These are phyloP conservation scores for Coix lacrymajobi DNA, from an alignment of 176 grass and related monocot species.

Conservation along the genomic window DNA sequence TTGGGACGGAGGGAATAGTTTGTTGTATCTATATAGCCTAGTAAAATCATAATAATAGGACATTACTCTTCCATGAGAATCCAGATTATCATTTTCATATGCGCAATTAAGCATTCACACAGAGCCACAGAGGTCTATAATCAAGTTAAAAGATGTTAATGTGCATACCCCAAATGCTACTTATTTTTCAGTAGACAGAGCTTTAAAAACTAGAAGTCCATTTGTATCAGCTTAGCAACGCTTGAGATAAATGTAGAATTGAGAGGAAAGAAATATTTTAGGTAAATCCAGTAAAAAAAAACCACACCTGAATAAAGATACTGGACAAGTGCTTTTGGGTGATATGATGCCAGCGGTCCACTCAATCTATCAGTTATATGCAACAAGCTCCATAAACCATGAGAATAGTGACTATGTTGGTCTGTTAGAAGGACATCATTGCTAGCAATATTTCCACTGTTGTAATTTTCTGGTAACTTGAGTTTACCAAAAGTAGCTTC, in stretches of 20 bases:
- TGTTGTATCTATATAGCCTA: background rate
- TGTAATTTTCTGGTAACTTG: conserved; percentile 35
- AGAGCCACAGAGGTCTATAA: background rate
- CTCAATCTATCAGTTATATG: conserved; percentile 61
- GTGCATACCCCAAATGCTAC: background rate
- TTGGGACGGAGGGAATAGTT: background rate
- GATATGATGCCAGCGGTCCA: conserved; percentile 59
- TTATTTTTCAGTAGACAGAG: background rate
- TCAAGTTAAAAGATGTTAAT: background rate
- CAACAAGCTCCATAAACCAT: conserved; percentile 53
- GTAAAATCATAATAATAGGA: background rate
- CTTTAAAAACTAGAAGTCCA: background rate
- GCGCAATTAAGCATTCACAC: background rate
- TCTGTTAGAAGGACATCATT: conserved; percentile 15
- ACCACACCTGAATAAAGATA: conserved; percentile 87
- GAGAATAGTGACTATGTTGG: conserved; percentile 31
- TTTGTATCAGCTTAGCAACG: background rate
- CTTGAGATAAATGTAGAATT: conserved; percentile 3
- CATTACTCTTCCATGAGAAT: background rate
- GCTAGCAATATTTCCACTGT: conserved; percentile 11
- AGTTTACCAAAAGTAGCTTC: conserved; percentile 41
- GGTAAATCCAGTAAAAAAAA: conserved; percentile 13
- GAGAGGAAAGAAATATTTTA: background rate
- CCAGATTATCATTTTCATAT: background rate
- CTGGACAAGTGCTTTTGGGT: conserved; percentile 70